Evolutionary conservation across 768 basidiomycete species (phyloP).

Genomic region (Hypholoma fasciculare): DNA sequence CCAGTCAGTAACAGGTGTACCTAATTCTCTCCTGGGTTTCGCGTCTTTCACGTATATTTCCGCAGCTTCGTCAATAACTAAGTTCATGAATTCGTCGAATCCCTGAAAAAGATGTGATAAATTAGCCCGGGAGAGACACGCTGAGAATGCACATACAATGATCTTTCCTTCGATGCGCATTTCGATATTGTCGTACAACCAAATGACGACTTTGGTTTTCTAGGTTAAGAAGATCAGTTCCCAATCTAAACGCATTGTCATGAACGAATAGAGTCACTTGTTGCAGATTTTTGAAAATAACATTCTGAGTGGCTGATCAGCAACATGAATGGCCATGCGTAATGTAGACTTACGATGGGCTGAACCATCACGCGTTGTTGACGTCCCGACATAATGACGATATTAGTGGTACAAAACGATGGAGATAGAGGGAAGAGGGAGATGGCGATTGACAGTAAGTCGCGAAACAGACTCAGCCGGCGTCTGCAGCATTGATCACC

Average conservation of each 20-base stretch:
- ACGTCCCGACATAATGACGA: constrained; percentile 77
- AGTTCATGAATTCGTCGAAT: constrained; percentile 99
- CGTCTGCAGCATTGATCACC: not conserved
- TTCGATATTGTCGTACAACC: constrained; percentile 96
- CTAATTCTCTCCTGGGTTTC: constrained; percentile 82
- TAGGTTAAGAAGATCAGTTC: constrained; percentile 28
- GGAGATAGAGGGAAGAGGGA: constrained; percentile 12
- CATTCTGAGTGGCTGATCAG: constrained; percentile 58
- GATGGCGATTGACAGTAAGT: constrained; percentile 13
- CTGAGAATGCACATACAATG: constrained; percentile 62
- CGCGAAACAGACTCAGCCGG: constrained; percentile 4
- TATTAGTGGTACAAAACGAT: constrained; percentile 9
- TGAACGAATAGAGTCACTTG: constrained; percentile 45
- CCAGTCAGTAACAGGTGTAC: constrained; percentile 41
- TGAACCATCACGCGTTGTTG: constrained; percentile 99
- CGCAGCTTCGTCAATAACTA: constrained; percentile 90
- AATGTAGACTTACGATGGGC: constrained; percentile 79
- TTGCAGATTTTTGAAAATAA: constrained; percentile 97
- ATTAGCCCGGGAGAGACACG: constrained; percentile 1
- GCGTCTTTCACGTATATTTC: constrained; percentile 92
- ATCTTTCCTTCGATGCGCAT: constrained; percentile 97
- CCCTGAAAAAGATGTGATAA: constrained; percentile 54
- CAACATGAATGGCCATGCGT: not conserved
- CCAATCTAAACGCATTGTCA: not conserved
- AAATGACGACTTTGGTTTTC: constrained; percentile 86